Evolutionary conservation across 768 basidiomycete genomes (phyloP), one percentile per base, ranked within the genome.

Genomic region (Leccinum broughii): DNA sequence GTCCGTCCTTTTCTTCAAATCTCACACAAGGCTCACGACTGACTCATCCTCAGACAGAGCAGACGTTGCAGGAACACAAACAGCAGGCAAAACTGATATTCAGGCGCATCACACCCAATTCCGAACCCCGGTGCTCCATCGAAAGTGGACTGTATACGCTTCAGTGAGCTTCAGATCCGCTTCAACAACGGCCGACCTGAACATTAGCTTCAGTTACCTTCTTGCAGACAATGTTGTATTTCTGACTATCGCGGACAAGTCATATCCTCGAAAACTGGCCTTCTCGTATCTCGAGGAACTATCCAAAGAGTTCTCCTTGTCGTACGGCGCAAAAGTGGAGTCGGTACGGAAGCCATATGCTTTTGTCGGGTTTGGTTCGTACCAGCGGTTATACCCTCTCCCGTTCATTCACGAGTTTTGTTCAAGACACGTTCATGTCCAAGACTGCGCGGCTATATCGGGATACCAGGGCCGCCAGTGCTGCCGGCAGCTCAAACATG

Each of bases 241-340:
- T 77, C 82, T 98, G 64, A 89, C 92, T 60, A 93, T 99, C 72
- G 88, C 94, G 39, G 97, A 98, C 79, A 93, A 95, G 74, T 95
- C 95, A 4, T 98, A 98, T 77, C 95, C 95, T 22, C 83, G 96
- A 61, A 98, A 98, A 75, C 85, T 98, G 35, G 95, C 95, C 1
- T 99, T 99, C 77, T 95, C 95, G 8, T 99, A 94, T 76, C 84
- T 99, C 53, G 95, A 98, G 66, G 97, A 99, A 76, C 82, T 99
- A 49, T 91, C 92, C 24, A 98, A 97, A 70, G 97, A 99, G 76
- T 99, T 99, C 71, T 84, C 89, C 41, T 85, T 85, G 55, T 91
- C 91, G 6, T 99, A 98, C 75, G 97, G 94, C 10, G 81, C 92
- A 6, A 96, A 94, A 75, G 93, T 98, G 20, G 96, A 98, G 68